Evolutionary conservation across 2,329 filamentous ascomycete species (phyloP).

Genomic region (Ceratocystis cacaofunesta): DNA sequence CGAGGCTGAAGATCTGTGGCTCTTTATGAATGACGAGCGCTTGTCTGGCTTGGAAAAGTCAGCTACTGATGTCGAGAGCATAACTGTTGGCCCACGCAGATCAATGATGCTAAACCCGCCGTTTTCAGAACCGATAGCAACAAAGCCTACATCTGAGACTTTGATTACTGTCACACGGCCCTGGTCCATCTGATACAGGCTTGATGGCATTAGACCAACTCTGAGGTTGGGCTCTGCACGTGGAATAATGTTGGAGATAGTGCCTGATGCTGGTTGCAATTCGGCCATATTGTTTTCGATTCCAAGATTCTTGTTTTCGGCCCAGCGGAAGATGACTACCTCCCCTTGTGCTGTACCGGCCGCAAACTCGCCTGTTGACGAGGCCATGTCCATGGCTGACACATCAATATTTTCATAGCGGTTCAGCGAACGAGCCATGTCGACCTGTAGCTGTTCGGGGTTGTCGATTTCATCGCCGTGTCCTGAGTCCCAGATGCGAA

Average conservation of each 20-base stretch:
- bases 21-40: constrained; percentile 53
- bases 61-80: constrained; percentile 56
- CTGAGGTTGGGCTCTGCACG: constrained; percentile 58
- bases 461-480: constrained; percentile 93
- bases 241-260: constrained; percentile 57
- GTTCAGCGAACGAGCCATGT: constrained; percentile 68
- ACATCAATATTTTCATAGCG: constrained; percentile 66
- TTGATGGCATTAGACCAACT: constrained; percentile 66
- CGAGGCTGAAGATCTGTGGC: constrained; percentile 19
- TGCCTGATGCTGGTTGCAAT: constrained; percentile 45
- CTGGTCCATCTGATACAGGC: constrained; percentile 39
- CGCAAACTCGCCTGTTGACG: constrained; percentile 69
- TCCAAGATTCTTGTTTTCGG: constrained; percentile 59
- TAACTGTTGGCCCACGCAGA: constrained; percentile 70
- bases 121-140: constrained; percentile 71
- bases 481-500: constrained; percentile 87
- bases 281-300: constrained; percentile 37
- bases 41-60: constrained; percentile 69
- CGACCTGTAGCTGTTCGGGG: constrained; percentile 62
- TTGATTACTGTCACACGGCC: constrained; percentile 66
- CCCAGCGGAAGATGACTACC: constrained; percentile 75
- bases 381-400: constrained; percentile 63
- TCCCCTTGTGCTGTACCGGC: constrained; percentile 75
- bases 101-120: constrained; percentile 74
- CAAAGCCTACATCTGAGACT: constrained; percentile 85